phyloP scores from a whole-genome alignment of 192 early-diverging fungal species.

The Entophlyctis helioformis region DNA sequence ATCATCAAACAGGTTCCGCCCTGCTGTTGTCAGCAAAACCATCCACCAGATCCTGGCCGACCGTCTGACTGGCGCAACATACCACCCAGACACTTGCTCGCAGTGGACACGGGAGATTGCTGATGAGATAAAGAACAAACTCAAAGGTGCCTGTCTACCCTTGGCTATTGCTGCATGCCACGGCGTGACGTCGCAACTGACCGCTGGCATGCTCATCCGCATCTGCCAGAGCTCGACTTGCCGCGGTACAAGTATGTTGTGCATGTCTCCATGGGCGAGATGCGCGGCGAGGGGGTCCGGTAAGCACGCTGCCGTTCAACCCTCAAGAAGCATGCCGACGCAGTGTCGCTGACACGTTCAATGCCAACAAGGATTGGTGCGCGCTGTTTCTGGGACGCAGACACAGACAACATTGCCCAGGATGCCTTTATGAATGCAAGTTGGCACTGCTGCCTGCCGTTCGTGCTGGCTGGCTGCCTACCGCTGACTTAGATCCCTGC shows the following conservation, averaged over 20 bases:
- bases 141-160: conserved; percentile 28
- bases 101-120: conserved; percentile 41
- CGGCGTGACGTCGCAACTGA: background rate
- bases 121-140: conserved; percentile 44
- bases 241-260: conserved; percentile 46
- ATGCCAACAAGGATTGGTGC: conserved; percentile 30
- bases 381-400: conserved; percentile 51
- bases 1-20: conserved; percentile 37
- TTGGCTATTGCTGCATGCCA: background rate
- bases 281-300: conserved; percentile 46
- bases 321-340: too few species aligned
- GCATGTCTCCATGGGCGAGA: conserved; percentile 47
- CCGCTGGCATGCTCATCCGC: conserved; percentile 1
- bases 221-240: conserved; percentile 30
- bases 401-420: conserved; percentile 49
- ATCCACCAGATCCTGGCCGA: conserved; percentile 35
- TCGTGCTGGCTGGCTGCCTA: too few species aligned
- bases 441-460: too few species aligned
- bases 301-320: conserved; percentile 3
- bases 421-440: conserved; percentile 46
- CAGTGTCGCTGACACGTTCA: background rate
- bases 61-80: conserved; percentile 26
- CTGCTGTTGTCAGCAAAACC: conserved; percentile 23
- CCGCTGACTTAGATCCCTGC: too few species aligned
- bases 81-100: conserved; percentile 37